phyloP scores from a whole-genome alignment of 495 filamentous ascomycete species.

The Hypoxylon cercidicola region DNA sequence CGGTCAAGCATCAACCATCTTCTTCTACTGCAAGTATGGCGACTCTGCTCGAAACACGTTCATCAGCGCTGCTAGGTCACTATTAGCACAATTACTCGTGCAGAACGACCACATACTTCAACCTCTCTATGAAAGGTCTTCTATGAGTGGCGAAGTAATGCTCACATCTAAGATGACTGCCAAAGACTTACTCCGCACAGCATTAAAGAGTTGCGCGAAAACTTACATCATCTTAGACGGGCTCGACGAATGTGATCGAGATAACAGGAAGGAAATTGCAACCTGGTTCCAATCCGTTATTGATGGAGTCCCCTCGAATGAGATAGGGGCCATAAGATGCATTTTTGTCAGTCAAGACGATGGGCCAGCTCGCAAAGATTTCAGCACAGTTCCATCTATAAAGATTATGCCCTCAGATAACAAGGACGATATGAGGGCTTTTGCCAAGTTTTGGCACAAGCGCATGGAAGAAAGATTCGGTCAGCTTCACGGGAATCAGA shows the following conservation, averaged over 20 bases:
- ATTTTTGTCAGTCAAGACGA: constrained; percentile 24
- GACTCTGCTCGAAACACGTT: constrained; percentile 36
- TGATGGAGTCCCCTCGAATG: constrained; percentile 1
- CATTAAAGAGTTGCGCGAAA: constrained; percentile 21
- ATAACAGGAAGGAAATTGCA: constrained; percentile 29
- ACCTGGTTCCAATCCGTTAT: constrained; percentile 25
- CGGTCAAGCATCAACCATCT: constrained; percentile 40
- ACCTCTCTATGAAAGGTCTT: constrained; percentile 43
- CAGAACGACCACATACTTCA: constrained; percentile 36
- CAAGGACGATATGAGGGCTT: neutral
- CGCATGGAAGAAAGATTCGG: constrained; percentile 6
- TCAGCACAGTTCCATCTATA: neutral
- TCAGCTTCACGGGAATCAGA: neutral
- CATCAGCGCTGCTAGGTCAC: constrained; percentile 33
- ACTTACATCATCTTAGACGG: constrained; percentile 50
- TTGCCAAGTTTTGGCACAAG: neutral
- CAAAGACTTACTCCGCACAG: constrained; percentile 33
- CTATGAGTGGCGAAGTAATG: constrained; percentile 28
- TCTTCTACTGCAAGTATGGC: constrained; percentile 49
- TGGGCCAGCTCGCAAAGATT: constrained; percentile 14
- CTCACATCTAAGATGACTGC: constrained; percentile 27
- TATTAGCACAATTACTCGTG: constrained; percentile 46
- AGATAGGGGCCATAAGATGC: constrained; percentile 7
- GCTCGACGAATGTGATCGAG: constrained; percentile 47
- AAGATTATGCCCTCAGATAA: constrained; percentile 12